Evolutionary conservation across 192 early-diverging fungal species (phyloP), one percentile per base, ranked within the genome.

Genomic region (Umbelopsis sp.): DNA sequence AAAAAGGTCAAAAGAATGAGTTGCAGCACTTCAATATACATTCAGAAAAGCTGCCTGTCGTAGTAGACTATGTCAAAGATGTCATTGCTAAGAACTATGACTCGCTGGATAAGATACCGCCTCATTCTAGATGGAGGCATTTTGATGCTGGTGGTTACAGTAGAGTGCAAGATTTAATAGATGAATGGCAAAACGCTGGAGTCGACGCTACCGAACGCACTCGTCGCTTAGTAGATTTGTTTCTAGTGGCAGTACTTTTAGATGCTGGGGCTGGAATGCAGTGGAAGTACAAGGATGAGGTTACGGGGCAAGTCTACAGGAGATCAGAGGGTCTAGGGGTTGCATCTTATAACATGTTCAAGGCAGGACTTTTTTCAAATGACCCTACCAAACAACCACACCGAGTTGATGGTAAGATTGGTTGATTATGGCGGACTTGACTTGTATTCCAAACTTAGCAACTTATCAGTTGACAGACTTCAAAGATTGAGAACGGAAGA

Each of bases 231-330:
- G 75, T 97, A 8, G 96, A 98, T 76, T 78, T 98, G 61, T 90
- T 94, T 66, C 87, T 97, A 21, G 92, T 95, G 0, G 94, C 93
- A 2, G 96, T 98, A 5, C 84, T 98, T 10, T 80, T 98, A 3
- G 96, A 98, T 72, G 96, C 96, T 3, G 96, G 96, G 0, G 96
- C 96, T 0, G 96, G 96, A 4, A 86, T 85, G 70, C 46, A 75
- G 13, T 98, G 95, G 95, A 83, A 73, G 35, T 98, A 89, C 76
- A 73, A 77, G n/a, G 87, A 91, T 47, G 46, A 51, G 7, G 74
- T 75, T 16, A 55, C 84, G 2, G 81, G 88, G 1, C 27, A 55
- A 1, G 74, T 79, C 7, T 86, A 89, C 68, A 75, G 80, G 25
- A 81, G 96, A 23, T 93, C 92, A 0, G 96, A 98, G 71, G 96